Conservation (phyloP, 148 eudicot species). For the Fagopyrum tataricum region DNA sequence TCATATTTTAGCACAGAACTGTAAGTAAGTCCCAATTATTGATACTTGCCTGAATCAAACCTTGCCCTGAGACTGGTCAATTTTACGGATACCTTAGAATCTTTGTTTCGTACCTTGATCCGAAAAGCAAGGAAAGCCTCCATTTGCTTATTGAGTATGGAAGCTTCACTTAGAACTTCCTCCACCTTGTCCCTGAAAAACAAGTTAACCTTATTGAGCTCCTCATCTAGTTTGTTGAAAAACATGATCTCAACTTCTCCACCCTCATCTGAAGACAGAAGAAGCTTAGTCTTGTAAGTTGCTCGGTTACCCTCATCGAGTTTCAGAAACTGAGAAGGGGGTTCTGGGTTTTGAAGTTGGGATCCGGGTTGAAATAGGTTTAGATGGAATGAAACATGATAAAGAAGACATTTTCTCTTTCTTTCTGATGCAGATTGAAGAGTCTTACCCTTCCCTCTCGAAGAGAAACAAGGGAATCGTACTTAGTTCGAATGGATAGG, state of each 20-base stretch:
- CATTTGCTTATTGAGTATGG: constrained; percentile 54
- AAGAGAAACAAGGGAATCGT: background rate
- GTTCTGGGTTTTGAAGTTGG: constrained; percentile 16
- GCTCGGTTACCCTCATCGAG: constrained; percentile 39
- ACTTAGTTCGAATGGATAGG: background rate
- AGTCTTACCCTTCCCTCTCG: background rate
- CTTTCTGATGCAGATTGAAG: background rate
- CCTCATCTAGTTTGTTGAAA: constrained; percentile 58
- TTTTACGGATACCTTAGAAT: constrained; percentile 9
- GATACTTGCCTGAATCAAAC: constrained; percentile 6
- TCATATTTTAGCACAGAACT: background rate
- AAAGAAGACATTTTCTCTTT: background rate
- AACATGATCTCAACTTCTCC: constrained; percentile 45
- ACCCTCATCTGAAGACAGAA: constrained; percentile 41
- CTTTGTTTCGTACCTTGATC: constrained; percentile 43
- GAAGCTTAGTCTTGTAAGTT: constrained; percentile 47
- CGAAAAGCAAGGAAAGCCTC: constrained; percentile 63
- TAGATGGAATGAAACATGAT: background rate
- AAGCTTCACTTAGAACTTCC: constrained; percentile 47
- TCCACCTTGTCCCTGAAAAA: constrained; percentile 64
- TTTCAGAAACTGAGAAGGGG: constrained; percentile 20
- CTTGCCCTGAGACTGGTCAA: background rate
- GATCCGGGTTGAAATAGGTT: background rate
- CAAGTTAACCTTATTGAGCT: constrained; percentile 65
- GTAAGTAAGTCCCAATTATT: background rate